Evolutionary conservation across 805 yeast genomes (phyloP).

Genomic region (Schizosaccharomyces osmophilus): DNA sequence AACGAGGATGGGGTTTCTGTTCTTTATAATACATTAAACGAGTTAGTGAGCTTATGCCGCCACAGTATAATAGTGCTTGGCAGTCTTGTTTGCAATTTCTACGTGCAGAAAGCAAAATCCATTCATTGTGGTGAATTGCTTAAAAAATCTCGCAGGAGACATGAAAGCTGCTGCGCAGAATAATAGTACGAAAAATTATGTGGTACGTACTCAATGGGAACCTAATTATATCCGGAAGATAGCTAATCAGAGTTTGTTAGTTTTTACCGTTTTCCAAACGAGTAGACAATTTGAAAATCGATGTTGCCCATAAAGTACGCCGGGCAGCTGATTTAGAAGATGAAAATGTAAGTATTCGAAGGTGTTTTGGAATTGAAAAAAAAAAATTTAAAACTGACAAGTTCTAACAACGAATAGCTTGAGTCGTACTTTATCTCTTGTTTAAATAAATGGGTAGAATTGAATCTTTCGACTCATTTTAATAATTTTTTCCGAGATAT

Average conservation of each 20-base stretch:
- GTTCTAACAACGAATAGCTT: slow-evolving; percentile 3
- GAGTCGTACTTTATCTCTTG: slow-evolving; percentile 52
- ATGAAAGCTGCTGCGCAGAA: not conserved
- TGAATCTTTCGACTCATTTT: slow-evolving; percentile 52
- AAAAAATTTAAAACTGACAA: not conserved
- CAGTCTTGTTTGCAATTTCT: no score
- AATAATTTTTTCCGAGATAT: slow-evolving; percentile 35
- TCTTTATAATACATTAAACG: no score
- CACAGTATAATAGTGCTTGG: no score
- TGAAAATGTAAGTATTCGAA: slow-evolving; percentile 6
- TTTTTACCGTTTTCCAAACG: slow-evolving; percentile 49
- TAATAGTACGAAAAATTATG: not conserved
- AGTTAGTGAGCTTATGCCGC: no score
- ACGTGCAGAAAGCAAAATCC: not conserved
- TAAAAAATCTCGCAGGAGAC: not conserved
- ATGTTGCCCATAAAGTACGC: slow-evolving; percentile 24
- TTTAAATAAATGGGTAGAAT: slow-evolving; percentile 67
- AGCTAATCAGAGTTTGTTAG: not conserved
- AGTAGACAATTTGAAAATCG: slow-evolving; percentile 61
- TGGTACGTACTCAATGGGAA: not conserved
- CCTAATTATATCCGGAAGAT: not conserved
- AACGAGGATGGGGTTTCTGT: no score
- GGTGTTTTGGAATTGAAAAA: not conserved
- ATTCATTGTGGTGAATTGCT: not conserved
- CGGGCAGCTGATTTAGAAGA: slow-evolving; percentile 11